Evolutionary conservation across 2,329 filamentous ascomycete species (phyloP), one percentile per base, ranked within the genome.

Genomic region (Phaeoacremonium minimum): DNA sequence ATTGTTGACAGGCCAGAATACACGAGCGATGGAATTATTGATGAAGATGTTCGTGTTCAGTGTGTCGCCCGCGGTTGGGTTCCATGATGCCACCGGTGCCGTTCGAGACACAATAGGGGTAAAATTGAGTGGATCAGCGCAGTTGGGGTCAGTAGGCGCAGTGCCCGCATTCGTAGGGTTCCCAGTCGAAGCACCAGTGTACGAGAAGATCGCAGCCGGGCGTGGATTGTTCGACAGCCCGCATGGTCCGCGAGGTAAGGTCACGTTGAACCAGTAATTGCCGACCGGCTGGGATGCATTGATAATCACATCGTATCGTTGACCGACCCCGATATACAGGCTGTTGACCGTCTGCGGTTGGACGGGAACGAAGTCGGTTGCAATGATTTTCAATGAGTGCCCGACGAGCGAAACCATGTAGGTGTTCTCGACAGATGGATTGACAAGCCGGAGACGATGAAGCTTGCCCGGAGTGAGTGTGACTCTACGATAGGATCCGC

Each of bases 291-390:
- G 41, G 38, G 48, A 51, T 15, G 61, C 69, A 30, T 67, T 58
- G 33, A 75, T 66, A 38, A 69, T 57, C 11, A 73, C 54, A 43
- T 73, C 68, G 43, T 59, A 61, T 15, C 64, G 53, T 48, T 56
- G 66, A 42, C 57, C 66, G 39, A 79, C 63, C 17, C 58, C 71
- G 11, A 81, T 57, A 33, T 65, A 71, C 15, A 81, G 52, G 32
- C 66, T 60, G 18, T 67, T 56, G 1, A 71, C 71, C 1, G 61
- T 62, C 46, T 69, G 68, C 4, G 77, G 70, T 35, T 66, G 50
- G 36, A 76, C 56, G 1, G 70, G 66, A 4, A 77, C 71, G 28
- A 75, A 65, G 46, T 78, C 75, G 30, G 63, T 61, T 4, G 67
- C 60, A 33, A 38, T 34, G 5, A 38, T 32, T 6, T 30, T 38